A percentile compares a stretch with the other conserved stretches of the same genome.
phyloP scores from a whole-genome alignment of 371 early-diverging fungal species.

The Apophysomyces trapeziformis region DNA sequence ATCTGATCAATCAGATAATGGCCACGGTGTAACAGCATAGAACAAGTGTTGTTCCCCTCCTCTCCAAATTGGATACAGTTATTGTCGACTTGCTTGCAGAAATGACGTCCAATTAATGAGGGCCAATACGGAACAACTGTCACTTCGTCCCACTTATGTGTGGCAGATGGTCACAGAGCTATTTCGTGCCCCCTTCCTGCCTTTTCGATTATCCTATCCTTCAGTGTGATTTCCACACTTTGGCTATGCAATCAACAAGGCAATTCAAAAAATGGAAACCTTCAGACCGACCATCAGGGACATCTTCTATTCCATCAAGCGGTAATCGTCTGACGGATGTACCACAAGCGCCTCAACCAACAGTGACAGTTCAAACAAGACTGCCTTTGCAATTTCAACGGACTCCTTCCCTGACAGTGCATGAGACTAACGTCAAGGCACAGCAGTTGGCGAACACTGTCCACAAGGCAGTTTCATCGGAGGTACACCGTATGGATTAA shows the following conservation, averaged over 20 bases:
- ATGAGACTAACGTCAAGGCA: neutral
- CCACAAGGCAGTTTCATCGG: neutral
- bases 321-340: neutral
- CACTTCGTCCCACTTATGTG: no score
- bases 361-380: neutral
- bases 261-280: neutral
- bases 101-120: no score
- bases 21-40: no score
- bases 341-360: neutral
- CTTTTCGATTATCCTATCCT: neutral
- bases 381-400: neutral
- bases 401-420: neutral
- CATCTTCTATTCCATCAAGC: neutral
- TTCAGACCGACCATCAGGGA: neutral
- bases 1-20: no score
- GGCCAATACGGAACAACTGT: no score
- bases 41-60: no score
- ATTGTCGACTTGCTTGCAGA: no score
- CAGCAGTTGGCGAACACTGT: neutral
- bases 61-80: no score
- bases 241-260: constrained; percentile 4
- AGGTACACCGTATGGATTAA: neutral
- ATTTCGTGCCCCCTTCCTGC: no score
- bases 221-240: neutral
- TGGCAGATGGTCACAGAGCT: no score